These are phyloP conservation scores for Condylostoma magnum DNA, from an alignment of 169 alveolate species.

Conservation along the genomic window DNA sequence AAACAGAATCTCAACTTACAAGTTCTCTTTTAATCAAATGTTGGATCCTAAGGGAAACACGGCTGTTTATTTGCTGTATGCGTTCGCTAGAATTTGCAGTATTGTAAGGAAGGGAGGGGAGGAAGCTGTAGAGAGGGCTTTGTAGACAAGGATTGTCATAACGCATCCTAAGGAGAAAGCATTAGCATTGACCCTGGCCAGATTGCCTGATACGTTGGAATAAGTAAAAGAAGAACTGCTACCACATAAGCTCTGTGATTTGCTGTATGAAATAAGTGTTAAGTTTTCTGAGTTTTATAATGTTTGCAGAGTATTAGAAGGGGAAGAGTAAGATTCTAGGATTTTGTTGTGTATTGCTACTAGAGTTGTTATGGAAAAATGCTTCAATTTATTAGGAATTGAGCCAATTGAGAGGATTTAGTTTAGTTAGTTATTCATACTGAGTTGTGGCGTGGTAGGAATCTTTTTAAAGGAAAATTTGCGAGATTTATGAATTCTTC, in stretches of 20 bases:
- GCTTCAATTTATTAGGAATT: slow-evolving; percentile 64
- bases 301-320: slow-evolving; percentile 91
- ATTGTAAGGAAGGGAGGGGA: slow-evolving; percentile 88
- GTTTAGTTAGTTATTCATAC: not conserved
- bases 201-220: slow-evolving; percentile 89
- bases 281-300: slow-evolving; percentile 93
- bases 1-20: slow-evolving; percentile 92
- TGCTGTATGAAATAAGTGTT: slow-evolving; percentile 91
- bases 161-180: slow-evolving; percentile 73
- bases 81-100: slow-evolving; percentile 95
- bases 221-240: slow-evolving; percentile 73
- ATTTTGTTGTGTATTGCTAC: slow-evolving; percentile 89
- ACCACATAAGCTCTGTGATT: slow-evolving; percentile 90
- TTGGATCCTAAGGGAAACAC: slow-evolving; percentile 98
- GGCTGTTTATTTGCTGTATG: slow-evolving; percentile 94
- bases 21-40: slow-evolving; percentile 96
- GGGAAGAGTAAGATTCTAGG: slow-evolving; percentile 86
- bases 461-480: too few relatives aligned
- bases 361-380: slow-evolving; percentile 77
- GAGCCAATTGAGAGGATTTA: slow-evolving; percentile 56
- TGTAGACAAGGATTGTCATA: slow-evolving; percentile 39
- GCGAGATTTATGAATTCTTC: too few relatives aligned
- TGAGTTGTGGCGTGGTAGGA: too few relatives aligned
- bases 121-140: slow-evolving; percentile 24
- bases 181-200: slow-evolving; percentile 71